A percentile compares a stretch with the other conserved stretches of the same genome.
Evolutionary conservation across 1,284 basidiomycete species (phyloP).

Genomic region (Tylopilus orsonianus): DNA sequence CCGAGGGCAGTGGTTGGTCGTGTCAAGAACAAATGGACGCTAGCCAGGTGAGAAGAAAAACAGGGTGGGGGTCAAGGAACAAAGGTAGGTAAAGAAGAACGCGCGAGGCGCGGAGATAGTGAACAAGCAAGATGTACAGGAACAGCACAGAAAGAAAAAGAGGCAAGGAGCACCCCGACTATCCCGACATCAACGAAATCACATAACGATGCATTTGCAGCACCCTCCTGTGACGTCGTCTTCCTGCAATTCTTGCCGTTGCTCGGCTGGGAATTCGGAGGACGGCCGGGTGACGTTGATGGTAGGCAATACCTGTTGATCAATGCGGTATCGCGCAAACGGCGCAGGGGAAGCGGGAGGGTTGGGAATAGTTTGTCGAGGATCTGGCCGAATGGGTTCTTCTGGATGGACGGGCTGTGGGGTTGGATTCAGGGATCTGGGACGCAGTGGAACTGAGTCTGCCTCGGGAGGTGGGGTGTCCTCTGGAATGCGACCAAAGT

Average conservation of each 20-base stretch:
- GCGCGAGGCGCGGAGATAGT: conserved; percentile 19
- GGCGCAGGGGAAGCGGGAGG: conserved; percentile 54
- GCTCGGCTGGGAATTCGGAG: conserved; percentile 20
- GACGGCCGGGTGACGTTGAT: conserved; percentile 32
- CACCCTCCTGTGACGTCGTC: conserved; percentile 50
- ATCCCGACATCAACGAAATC: conserved; percentile 33
- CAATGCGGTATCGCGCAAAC: conserved; percentile 47
- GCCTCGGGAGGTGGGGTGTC: conserved; percentile 16
- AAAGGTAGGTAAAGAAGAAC: conserved; percentile 12
- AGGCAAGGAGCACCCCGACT: neutral
- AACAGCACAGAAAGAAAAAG: conserved; percentile 15
- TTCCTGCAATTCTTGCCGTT: conserved; percentile 31
- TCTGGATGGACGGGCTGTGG: conserved; percentile 18
- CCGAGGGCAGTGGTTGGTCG: conserved; percentile 13
- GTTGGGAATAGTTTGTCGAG: conserved; percentile 26
- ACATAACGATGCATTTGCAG: conserved; percentile 66
- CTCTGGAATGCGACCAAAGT: conserved; percentile 50
- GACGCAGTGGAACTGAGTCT: conserved; percentile 17
- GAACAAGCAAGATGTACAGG: conserved; percentile 24
- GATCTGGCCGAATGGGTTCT: conserved; percentile 26
- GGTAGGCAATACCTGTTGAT: conserved; percentile 20
- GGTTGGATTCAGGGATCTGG: conserved; percentile 4
- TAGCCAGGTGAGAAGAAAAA: conserved; percentile 1
- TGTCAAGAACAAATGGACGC: conserved; percentile 12
- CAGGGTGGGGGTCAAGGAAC: neutral